Evolutionary conservation across 768 basidiomycete species (phyloP).

Genomic region (Tephrocybe sp.): DNA sequence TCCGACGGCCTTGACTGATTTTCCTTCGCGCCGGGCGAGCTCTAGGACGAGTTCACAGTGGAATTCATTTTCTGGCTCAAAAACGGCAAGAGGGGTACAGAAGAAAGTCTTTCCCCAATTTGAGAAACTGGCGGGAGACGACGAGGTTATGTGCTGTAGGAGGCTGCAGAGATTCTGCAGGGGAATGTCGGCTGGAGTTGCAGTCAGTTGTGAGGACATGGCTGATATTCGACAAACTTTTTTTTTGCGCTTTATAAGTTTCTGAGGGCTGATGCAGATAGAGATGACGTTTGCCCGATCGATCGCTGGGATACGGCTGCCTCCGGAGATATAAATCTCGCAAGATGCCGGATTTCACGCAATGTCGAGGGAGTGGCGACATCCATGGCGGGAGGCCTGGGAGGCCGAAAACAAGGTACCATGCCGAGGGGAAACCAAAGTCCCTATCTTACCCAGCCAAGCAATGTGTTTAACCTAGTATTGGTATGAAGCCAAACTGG

Average conservation of each 20-base stretch:
- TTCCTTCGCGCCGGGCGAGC: conserved; percentile 71
- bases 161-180: conserved; percentile 47
- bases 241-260: conserved; percentile 37
- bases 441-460: background rate
- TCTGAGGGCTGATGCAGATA: conserved; percentile 19
- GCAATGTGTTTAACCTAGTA: background rate
- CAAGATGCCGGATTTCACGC: conserved; percentile 25
- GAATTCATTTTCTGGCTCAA: conserved; percentile 66
- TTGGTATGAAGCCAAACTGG: background rate
- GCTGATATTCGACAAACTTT: conserved; percentile 27
- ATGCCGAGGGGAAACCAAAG: conserved; percentile 5
- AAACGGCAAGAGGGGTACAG: conserved; percentile 67
- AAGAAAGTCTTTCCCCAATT: conserved; percentile 88
- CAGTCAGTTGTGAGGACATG: conserved; percentile 35
- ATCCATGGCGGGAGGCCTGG: background rate
- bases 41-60: conserved; percentile 78
- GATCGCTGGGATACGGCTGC: conserved; percentile 19
- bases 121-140: conserved; percentile 48
- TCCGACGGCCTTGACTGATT: conserved; percentile 76
- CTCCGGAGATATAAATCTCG: conserved; percentile 21
- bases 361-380: conserved; percentile 3
- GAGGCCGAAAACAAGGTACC: conserved; percentile 21
- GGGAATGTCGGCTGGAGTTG: conserved; percentile 37
- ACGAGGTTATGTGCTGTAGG: conserved; percentile 50
- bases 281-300: conserved; percentile 26